These are phyloP conservation scores for Colletotrichum godetiae DNA, from an alignment of 2,329 filamentous ascomycete genomes.

Conservation along the genomic window DNA sequence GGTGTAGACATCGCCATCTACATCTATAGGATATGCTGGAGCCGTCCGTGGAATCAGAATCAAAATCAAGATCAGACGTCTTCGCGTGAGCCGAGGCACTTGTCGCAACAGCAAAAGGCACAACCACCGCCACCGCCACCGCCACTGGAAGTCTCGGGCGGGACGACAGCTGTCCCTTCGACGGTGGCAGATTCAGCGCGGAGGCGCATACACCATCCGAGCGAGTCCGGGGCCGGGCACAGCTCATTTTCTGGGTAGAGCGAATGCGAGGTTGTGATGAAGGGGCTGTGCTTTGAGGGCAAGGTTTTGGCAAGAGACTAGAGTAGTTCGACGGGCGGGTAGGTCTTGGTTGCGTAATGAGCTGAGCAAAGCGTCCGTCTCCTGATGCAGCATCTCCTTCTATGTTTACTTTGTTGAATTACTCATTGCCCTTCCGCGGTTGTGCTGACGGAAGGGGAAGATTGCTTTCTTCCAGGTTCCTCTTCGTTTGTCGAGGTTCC, in stretches of 20 bases:
- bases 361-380: not conserved
- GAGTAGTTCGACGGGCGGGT: not conserved
- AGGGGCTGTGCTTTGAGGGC: not conserved
- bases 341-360: not conserved
- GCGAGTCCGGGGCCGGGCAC: not conserved
- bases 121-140: not conserved
- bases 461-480: not conserved
- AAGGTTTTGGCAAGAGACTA: not conserved
- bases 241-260: not conserved
- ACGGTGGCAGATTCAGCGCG: not conserved
- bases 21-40: conserved; percentile 58
- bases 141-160: not conserved
- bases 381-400: not conserved
- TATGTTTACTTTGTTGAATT: not conserved
- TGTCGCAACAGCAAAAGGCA: not conserved
- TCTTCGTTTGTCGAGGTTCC: not conserved
- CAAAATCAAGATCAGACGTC: not conserved
- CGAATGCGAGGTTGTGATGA: not conserved
- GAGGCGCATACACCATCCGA: conserved; percentile 6
- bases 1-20: conserved; percentile 64
- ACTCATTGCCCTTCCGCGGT: not conserved
- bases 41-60: conserved; percentile 23
- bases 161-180: not conserved
- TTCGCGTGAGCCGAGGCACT: not conserved
- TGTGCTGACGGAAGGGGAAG: not conserved